Percentiles rank a stretch among this genome's conserved stretches.
These are phyloP conservation scores for Monilinia polystroma DNA, from an alignment of 2,329 filamentous ascomycete species.

Conservation along the genomic window DNA sequence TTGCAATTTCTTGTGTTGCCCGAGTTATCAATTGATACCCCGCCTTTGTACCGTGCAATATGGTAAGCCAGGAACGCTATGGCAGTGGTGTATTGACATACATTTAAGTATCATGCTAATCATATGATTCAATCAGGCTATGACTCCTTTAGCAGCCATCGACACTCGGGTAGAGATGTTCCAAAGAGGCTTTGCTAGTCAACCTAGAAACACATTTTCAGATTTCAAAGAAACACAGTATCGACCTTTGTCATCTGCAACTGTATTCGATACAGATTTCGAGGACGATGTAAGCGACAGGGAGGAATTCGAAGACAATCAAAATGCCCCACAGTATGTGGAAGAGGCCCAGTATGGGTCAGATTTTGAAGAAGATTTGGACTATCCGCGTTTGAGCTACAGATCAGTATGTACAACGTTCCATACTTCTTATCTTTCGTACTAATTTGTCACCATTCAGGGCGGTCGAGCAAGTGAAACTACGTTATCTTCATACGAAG, in stretches of 20 bases:
- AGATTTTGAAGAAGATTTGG: constrained; percentile 44
- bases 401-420: constrained; percentile 61
- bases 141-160: constrained; percentile 35
- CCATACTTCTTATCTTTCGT: constrained; percentile 26
- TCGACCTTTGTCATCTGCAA: constrained; percentile 66
- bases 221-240: constrained; percentile 50
- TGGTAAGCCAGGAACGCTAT: constrained; percentile 17
- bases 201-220: constrained; percentile 60
- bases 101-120: constrained; percentile 29
- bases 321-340: constrained; percentile 13
- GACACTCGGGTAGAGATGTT: constrained; percentile 45
- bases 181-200: constrained; percentile 42
- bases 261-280: constrained; percentile 73
- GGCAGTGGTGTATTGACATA: not conserved
- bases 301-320: constrained; percentile 41
- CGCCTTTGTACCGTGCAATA: constrained; percentile 4
- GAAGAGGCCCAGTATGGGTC: constrained; percentile 21
- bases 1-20: constrained; percentile 20
- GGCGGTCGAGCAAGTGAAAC: constrained; percentile 74
- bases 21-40: constrained; percentile 18
- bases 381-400: constrained; percentile 65
- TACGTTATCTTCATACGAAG: constrained; percentile 83
- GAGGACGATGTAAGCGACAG: constrained; percentile 58
- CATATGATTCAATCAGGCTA: constrained; percentile 29
- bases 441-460: constrained; percentile 44